phyloP scores from a whole-genome alignment of 1,139 yeast species.

The Candida pseudocylindracea region DNA sequence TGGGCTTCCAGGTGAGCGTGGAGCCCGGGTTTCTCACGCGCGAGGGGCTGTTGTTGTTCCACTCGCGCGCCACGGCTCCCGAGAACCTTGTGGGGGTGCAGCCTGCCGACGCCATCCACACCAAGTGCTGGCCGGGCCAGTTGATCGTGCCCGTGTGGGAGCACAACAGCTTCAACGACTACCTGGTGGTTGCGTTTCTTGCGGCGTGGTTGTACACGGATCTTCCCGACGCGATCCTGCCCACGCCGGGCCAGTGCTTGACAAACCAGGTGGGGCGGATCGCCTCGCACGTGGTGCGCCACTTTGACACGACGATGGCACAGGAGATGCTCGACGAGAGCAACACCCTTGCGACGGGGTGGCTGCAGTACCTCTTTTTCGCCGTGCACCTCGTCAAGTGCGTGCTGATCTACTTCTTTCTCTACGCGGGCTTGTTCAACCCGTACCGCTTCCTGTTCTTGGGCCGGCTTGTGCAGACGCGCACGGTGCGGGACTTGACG shows the following conservation, averaged over 20 bases:
- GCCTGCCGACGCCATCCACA: constrained; percentile 23
- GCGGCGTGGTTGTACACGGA: constrained; percentile 75
- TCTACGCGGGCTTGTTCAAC: constrained; percentile 56
- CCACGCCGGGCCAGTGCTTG: constrained; percentile 79
- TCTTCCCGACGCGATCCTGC: constrained; percentile 69
- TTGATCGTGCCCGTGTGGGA: constrained; percentile 69
- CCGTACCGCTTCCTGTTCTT: constrained; percentile 19
- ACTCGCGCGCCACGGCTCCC: constrained; percentile 22
- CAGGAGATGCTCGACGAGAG: constrained; percentile 24
- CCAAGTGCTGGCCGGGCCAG: constrained; percentile 77
- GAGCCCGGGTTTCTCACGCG: constrained; percentile 75
- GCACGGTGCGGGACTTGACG: constrained; percentile 16
- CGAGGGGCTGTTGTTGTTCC: constrained; percentile 61
- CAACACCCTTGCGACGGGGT: constrained; percentile 12
- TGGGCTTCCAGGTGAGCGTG: constrained; percentile 41
- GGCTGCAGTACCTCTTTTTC: constrained; percentile 51
- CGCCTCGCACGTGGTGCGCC: constrained; percentile 11
- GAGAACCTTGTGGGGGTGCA: constrained; percentile 21
- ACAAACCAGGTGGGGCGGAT: constrained; percentile 35
- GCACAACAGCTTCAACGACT: constrained; percentile 23
- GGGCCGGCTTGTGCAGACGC: constrained; percentile 7
- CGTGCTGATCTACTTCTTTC: constrained; percentile 26
- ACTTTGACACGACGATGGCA: constrained; percentile 17
- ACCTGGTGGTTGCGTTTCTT: constrained; percentile 21
- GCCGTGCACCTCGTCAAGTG: constrained; percentile 45